A percentile compares a stretch with the other conserved stretches of the same genome.
These are phyloP conservation scores for Eudorina sp. DNA, from an alignment of 139 green algal genomes.

Conservation along the genomic window DNA sequence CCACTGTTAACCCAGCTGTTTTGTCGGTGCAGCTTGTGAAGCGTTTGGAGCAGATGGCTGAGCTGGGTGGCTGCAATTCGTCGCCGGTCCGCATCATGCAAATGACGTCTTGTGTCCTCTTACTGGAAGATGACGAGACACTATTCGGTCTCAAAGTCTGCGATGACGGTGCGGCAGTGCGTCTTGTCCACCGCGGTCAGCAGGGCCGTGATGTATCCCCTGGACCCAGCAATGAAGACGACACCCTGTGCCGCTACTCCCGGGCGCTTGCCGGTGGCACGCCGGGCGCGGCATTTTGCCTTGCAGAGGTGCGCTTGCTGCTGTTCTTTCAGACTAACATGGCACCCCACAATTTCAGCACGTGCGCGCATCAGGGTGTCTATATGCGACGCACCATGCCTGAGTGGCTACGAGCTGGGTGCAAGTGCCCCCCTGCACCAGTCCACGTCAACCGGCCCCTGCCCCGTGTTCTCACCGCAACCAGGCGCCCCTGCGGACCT, in stretches of 20 bases:
- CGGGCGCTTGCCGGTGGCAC: neutral
- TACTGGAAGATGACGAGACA: neutral
- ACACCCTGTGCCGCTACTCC: neutral
- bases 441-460: too few species aligned
- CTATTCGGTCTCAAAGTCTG: neutral
- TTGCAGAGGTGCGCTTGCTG: neutral
- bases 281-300: neutral
- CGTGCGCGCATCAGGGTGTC: too few species aligned
- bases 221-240: neutral
- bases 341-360: neutral
- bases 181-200: neutral
- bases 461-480: neutral
- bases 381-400: too few species aligned
- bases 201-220: too few species aligned
- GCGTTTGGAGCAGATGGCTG: slow-evolving; percentile 5
- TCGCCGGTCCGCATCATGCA: neutral
- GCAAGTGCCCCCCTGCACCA: too few species aligned
- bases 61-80: neutral
- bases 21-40: slow-evolving; percentile 2
- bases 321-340: neutral
- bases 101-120: neutral
- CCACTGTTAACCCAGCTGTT: neutral
- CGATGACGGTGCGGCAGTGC: neutral
- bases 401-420: too few species aligned
- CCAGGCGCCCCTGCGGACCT: slow-evolving; percentile 12